A percentile compares a stretch with the other conserved stretches of the same genome.
Conservation (phyloP, 2,329 filamentous ascomycete species). For the Bertia moriformis region DNA sequence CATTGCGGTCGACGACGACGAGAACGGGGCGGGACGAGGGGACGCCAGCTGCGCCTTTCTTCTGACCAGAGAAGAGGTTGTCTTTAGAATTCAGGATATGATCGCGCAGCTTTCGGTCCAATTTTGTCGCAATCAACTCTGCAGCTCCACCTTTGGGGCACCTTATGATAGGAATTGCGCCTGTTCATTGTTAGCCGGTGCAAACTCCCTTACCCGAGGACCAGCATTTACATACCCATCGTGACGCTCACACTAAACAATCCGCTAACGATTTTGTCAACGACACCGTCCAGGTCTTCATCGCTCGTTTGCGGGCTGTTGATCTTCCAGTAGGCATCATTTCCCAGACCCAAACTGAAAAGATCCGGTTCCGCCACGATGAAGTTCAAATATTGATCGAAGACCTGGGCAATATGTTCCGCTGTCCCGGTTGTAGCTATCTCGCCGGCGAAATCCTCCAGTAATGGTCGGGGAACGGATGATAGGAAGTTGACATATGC, state of each 20-base stretch:
- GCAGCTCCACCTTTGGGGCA: slow-evolving; percentile 86
- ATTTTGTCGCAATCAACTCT: slow-evolving; percentile 83
- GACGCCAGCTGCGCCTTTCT: slow-evolving; percentile 41
- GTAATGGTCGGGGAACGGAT: slow-evolving; percentile 72
- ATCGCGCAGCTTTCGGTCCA: slow-evolving; percentile 89
- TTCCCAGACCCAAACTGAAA: slow-evolving; percentile 85
- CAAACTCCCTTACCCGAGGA: background rate
- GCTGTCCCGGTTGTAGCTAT: slow-evolving; percentile 73
- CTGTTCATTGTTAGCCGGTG: slow-evolving; percentile 21
- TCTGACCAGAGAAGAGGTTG: slow-evolving; percentile 67
- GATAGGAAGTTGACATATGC: slow-evolving; percentile 96
- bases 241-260: background rate
- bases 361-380: slow-evolving; percentile 90
- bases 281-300: slow-evolving; percentile 68
- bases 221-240: background rate
- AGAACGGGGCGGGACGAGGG: slow-evolving; percentile 72
- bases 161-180: slow-evolving; percentile 84
- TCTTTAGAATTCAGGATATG: slow-evolving; percentile 97
- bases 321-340: slow-evolving; percentile 85
- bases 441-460: slow-evolving; percentile 88
- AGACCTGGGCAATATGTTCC: slow-evolving; percentile 82
- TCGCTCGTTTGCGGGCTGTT: slow-evolving; percentile 87
- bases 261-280: slow-evolving; percentile 1
- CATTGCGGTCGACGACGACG: slow-evolving; percentile 84
- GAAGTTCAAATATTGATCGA: slow-evolving; percentile 94